These are phyloP conservation scores for Hansenula lynferdii DNA, from an alignment of 1,139 yeast species.

Conservation along the genomic window DNA sequence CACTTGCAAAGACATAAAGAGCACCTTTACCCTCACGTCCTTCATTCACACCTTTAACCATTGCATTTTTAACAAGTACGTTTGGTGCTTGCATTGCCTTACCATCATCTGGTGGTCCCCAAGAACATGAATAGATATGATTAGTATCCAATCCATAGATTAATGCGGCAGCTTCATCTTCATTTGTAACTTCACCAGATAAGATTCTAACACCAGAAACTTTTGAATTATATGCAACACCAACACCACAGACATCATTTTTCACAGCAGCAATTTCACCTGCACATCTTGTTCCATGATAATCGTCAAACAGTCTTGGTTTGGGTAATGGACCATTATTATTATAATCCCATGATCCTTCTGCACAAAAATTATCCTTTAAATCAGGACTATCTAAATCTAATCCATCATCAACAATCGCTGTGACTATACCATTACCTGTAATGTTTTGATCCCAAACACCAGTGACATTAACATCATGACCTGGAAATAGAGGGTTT, in stretches of 20 bases:
- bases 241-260: slow-evolving; percentile 88
- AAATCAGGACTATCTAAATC: slow-evolving; percentile 78
- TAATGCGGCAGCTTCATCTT: slow-evolving; percentile 89
- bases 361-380: slow-evolving; percentile 59
- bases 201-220: slow-evolving; percentile 90
- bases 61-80: slow-evolving; percentile 68
- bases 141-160: slow-evolving; percentile 74
- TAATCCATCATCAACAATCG: slow-evolving; percentile 92
- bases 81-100: slow-evolving; percentile 83
- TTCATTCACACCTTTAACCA: slow-evolving; percentile 76
- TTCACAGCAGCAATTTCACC: slow-evolving; percentile 90
- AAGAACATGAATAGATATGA: slow-evolving; percentile 93
- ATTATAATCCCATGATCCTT: slow-evolving; percentile 92
- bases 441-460: slow-evolving; percentile 82
- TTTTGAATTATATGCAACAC: slow-evolving; percentile 83
- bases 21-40: slow-evolving; percentile 86
- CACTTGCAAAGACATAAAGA: slow-evolving; percentile 91
- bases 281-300: slow-evolving; percentile 98
- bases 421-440: slow-evolving; percentile 79
- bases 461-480: slow-evolving; percentile 84
- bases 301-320: slow-evolving; percentile 79
- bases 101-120: slow-evolving; percentile 99
- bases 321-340: slow-evolving; percentile 69
- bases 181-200: slow-evolving; percentile 73
- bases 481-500: slow-evolving; percentile 66